Percentiles rank a stretch among this genome's conserved stretches.
Conservation (phyloP, 208 protist genomes). For the Trypanosoma conorhini region DNA sequence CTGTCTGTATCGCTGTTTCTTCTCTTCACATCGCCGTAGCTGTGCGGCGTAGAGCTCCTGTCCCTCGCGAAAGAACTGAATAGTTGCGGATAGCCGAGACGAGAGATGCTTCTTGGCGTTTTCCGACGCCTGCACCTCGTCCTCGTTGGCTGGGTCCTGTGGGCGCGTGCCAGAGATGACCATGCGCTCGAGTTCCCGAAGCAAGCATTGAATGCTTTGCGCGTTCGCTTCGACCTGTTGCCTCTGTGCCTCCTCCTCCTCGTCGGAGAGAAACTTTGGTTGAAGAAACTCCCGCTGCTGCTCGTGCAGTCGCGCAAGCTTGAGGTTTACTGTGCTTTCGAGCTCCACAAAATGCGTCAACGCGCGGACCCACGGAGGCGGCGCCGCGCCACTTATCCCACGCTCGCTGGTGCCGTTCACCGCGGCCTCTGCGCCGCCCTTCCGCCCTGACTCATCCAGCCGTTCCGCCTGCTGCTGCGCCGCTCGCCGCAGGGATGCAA, state of each 20-base stretch:
- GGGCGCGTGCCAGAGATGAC: conserved; percentile 49
- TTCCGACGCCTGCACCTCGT: conserved; percentile 48
- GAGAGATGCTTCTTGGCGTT: conserved; percentile 58
- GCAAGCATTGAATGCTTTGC: conserved; percentile 39
- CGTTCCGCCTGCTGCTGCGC: conserved; percentile 19
- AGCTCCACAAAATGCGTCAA: conserved; percentile 51
- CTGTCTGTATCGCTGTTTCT: conserved; percentile 53
- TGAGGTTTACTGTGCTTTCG: conserved; percentile 29
- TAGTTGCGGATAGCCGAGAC: conserved; percentile 35
- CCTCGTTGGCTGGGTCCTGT: conserved; percentile 36
- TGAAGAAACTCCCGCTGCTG: conserved; percentile 48
- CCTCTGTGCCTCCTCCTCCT: conserved; percentile 56
- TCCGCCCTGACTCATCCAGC: conserved; percentile 13
- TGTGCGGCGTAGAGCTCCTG: conserved; percentile 64
- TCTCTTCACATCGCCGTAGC: conserved; percentile 52
- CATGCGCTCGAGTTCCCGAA: conserved; percentile 72
- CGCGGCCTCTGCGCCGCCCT: neutral
- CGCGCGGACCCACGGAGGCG: conserved; percentile 46
- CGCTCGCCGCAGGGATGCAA: conserved; percentile 23
- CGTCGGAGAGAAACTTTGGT: conserved; percentile 53
- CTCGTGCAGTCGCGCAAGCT: conserved; percentile 45
- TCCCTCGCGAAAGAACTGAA: conserved; percentile 44
- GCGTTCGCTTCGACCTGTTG: conserved; percentile 41
- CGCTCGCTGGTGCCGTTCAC: neutral
- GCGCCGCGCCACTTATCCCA: neutral